Evolutionary conservation across 2,329 filamentous ascomycete genomes (phyloP).

Genomic region (Aspergillus fumigatus): DNA sequence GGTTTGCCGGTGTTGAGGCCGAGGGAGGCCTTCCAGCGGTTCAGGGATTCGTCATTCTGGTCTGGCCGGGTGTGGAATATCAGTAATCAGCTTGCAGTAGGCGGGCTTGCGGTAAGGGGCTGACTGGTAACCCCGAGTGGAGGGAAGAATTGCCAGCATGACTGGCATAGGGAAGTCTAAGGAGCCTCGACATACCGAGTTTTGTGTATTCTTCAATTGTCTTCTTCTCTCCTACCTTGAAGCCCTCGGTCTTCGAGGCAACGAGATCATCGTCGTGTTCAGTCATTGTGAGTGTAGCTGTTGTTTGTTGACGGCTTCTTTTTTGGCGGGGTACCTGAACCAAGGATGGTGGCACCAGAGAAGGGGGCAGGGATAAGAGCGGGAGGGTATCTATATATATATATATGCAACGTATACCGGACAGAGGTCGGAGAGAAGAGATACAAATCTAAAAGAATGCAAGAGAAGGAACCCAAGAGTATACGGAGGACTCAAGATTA

Average conservation of each 20-base stretch:
- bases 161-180: not conserved
- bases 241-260: conserved; percentile 85
- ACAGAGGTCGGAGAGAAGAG: not conserved
- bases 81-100: not conserved
- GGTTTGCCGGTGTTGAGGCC: conserved; percentile 70
- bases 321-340: conserved; percentile 15
- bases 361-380: not conserved
- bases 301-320: conserved; percentile 5
- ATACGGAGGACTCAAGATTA: not conserved
- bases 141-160: not conserved
- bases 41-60: conserved; percentile 82
- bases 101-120: not conserved
- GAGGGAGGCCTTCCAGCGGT: conserved; percentile 95
- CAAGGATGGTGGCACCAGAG: not conserved
- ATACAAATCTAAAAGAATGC: not conserved
- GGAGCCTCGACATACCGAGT: conserved; percentile 63
- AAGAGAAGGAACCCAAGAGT: not conserved
- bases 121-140: not conserved
- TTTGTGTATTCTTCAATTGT: conserved; percentile 90
- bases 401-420: not conserved
- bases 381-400: not conserved
- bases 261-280: conserved; percentile 75
- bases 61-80: conserved; percentile 42
- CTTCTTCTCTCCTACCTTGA: conserved; percentile 99
- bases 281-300: conserved; percentile 52